phyloP scores from a whole-genome alignment of 768 basidiomycete genomes.

The Rhodosporidiobolus odoratus region DNA sequence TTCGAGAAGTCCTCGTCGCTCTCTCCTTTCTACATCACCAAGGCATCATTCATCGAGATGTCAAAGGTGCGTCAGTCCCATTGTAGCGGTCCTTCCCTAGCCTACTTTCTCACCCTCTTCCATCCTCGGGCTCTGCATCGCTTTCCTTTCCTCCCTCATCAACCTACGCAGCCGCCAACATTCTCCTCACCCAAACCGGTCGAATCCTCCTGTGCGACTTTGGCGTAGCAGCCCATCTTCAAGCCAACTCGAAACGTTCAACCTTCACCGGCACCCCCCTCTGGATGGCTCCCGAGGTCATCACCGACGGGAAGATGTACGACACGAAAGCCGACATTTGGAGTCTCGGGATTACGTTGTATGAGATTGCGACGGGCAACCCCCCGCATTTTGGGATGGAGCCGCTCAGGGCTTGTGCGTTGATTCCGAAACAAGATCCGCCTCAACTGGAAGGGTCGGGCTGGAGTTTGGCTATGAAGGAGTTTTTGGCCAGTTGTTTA shows the following conservation, averaged over 20 bases:
- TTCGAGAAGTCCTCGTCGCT: slow-evolving; percentile 79
- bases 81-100: background rate
- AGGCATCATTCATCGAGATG: slow-evolving; percentile 91
- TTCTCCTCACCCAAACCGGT: slow-evolving; percentile 79
- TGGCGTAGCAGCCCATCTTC: slow-evolving; percentile 86
- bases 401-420: slow-evolving; percentile 75
- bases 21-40: slow-evolving; percentile 87
- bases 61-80: slow-evolving; percentile 63
- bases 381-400: slow-evolving; percentile 65
- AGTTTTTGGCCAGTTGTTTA: slow-evolving; percentile 77
- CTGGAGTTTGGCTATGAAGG: slow-evolving; percentile 72
- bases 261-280: slow-evolving; percentile 96
- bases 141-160: background rate
- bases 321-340: slow-evolving; percentile 98
- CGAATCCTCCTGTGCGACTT: slow-evolving; percentile 97
- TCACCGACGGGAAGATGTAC: slow-evolving; percentile 77
- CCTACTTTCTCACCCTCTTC: background rate
- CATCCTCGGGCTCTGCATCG: background rate
- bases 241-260: slow-evolving; percentile 80
- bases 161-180: slow-evolving; percentile 65
- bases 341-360: slow-evolving; percentile 92
- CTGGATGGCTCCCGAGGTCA: slow-evolving; percentile 99
- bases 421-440: slow-evolving; percentile 75
- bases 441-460: slow-evolving; percentile 58
- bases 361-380: slow-evolving; percentile 93